phyloP scores from a whole-genome alignment of 257 asterid species.

The Plantago major region DNA sequence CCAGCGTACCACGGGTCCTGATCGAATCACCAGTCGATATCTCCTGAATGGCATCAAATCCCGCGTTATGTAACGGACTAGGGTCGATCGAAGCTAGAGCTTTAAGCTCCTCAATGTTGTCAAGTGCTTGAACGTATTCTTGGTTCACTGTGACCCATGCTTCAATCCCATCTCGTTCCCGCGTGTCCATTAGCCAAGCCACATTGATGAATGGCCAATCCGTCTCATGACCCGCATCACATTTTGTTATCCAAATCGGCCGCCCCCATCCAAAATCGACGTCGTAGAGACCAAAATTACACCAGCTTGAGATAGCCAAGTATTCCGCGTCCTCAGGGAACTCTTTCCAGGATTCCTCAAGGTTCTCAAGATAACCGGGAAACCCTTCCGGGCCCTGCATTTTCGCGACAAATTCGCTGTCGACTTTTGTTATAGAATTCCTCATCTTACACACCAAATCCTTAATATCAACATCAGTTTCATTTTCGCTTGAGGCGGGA shows the following conservation, averaged over 20 bases:
- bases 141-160: slow-evolving; percentile 41
- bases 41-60: neutral
- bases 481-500: slow-evolving; percentile 18
- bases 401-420: slow-evolving; percentile 26
- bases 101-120: slow-evolving; percentile 25
- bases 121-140: slow-evolving; percentile 19
- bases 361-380: slow-evolving; percentile 30
- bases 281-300: slow-evolving; percentile 37
- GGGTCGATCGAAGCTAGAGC: slow-evolving; percentile 32
- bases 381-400: slow-evolving; percentile 36
- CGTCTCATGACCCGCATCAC: slow-evolving; percentile 30
- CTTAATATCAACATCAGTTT: slow-evolving; percentile 14
- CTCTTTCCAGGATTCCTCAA: slow-evolving; percentile 23
- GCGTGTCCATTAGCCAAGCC: slow-evolving; percentile 38
- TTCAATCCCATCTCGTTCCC: slow-evolving; percentile 35
- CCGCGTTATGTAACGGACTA: slow-evolving; percentile 24
- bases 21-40: neutral
- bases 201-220: slow-evolving; percentile 37
- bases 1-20: neutral
- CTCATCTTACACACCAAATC: slow-evolving; percentile 25
- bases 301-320: slow-evolving; percentile 43
- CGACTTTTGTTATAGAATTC: slow-evolving; percentile 23
- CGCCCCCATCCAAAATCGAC: slow-evolving; percentile 41
- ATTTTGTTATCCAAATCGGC: slow-evolving; percentile 35
- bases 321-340: slow-evolving; percentile 27